Evolutionary conservation across 1,284 basidiomycete genomes (phyloP), one percentile per base, ranked within the genome.

Genomic region (Trametes versicolor): DNA sequence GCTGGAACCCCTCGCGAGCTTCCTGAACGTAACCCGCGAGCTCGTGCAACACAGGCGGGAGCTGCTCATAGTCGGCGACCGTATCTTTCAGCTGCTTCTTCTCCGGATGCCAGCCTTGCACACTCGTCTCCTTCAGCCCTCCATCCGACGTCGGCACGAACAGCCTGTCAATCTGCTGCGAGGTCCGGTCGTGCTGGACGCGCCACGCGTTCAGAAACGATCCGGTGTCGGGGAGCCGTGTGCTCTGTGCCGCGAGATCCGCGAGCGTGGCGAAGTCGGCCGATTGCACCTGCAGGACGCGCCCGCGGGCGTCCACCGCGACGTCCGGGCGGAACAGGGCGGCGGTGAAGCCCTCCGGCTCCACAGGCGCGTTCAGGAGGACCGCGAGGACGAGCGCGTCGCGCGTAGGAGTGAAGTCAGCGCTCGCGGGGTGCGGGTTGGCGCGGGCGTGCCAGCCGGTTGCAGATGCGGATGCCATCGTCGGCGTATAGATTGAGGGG

Each of bases 201-300:
- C 77, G 69, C 83, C 83, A 85, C 19, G 78, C 78, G 67, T 84
- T 83, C 67, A 79, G 71, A 71, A 81, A 84, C 13, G 59, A 67
- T 3, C 76, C 81, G 0, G 83, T 75, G 10, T 70, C 63, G 5
- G 76, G 76, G 7, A 77, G 57, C 10, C 45, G 71, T 7, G 72
- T 71, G 34, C 70, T 64, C 32, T 74, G 60, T 39, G 70, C 58
- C 2, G 79, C 79, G 37, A 84, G 72, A 3, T 62, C 64, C 1
- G 76, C 57, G 43, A 85, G 71, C 5, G 74, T 76, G 10, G 70
- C 62, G 61, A 79, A 80, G 68, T 83, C 82, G 17, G 63, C 63
- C 6, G 76, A 63, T 5, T 70, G 47, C 37, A 84, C 68, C 29
- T 73, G 55, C 17, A 81, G 69, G 13, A 81, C 76, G 19, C 74